Evolutionary conservation across 768 basidiomycete genomes (phyloP).

Genomic region (Tulasnella sp.): DNA sequence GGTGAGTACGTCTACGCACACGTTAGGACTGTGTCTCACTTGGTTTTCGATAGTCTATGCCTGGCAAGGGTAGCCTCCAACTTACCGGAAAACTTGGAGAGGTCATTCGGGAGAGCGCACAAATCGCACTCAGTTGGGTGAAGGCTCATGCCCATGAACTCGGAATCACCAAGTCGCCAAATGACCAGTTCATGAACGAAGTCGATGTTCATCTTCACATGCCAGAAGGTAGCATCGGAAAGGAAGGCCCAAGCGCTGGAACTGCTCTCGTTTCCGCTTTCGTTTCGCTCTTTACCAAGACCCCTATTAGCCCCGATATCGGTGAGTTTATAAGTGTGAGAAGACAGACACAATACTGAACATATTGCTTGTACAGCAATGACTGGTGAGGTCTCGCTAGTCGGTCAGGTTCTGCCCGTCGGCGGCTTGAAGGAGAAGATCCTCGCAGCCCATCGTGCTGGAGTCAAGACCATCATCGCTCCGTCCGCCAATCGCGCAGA

Average conservation of each 20-base stretch:
- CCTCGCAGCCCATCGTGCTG: conserved; percentile 92
- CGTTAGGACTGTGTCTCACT: conserved; percentile 24
- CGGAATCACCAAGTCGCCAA: conserved; percentile 69
- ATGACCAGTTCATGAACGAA: conserved; percentile 77
- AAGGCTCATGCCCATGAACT: conserved; percentile 85
- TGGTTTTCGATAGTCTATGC: conserved; percentile 68
- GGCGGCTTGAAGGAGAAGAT: conserved; percentile 97
- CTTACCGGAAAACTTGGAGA: conserved; percentile 97
- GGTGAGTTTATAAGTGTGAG: conserved; percentile 48
- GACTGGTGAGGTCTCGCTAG: conserved; percentile 97
- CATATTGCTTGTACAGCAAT: conserved; percentile 61
- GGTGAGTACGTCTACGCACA: conserved; percentile 45
- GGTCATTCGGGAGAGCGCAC: conserved; percentile 93
- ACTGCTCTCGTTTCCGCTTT: conserved; percentile 90
- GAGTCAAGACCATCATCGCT: conserved; percentile 86
- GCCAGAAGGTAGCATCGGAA: conserved; percentile 90
- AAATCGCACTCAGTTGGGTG: conserved; percentile 91
- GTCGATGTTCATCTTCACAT: conserved; percentile 93
- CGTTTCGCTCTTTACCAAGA: conserved; percentile 86
- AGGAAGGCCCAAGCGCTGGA: conserved; percentile 96
- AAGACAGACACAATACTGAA: background rate
- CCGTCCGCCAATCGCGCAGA: conserved; percentile 87
- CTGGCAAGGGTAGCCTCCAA: conserved; percentile 88
- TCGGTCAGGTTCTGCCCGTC: conserved; percentile 93
- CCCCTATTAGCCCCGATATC: conserved; percentile 77